A percentile compares a stretch with the other conserved stretches of the same genome.
Evolutionary conservation across 108 stramenopile species (phyloP).

Genomic region (Discostella pseudostelligera): DNA sequence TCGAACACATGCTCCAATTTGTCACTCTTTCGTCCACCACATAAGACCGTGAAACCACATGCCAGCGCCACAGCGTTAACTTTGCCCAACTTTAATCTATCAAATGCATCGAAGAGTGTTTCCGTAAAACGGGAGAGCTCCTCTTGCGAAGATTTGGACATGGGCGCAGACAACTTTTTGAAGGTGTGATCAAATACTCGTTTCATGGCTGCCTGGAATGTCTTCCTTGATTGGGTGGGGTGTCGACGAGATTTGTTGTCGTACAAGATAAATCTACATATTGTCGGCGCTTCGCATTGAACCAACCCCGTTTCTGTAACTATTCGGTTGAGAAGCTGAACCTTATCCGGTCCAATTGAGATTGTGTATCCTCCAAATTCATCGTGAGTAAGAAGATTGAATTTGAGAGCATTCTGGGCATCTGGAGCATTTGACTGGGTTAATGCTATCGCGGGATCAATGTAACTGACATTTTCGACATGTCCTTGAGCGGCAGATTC

Average conservation of each 20-base stretch:
- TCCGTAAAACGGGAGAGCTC: conserved; percentile 61
- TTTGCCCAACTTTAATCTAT: conserved; percentile 57
- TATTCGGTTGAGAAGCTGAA: conserved; percentile 64
- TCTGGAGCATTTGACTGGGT: conserved; percentile 5
- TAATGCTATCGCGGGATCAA: conserved; percentile 18
- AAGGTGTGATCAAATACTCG: conserved; percentile 33
- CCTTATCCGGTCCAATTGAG: conserved; percentile 73
- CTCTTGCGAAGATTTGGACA: conserved; percentile 41
- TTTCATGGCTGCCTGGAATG: conserved; percentile 79
- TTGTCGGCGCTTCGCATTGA: conserved; percentile 57
- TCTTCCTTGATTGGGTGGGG: conserved; percentile 59
- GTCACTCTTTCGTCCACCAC: conserved; percentile 87
- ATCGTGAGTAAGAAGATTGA: conserved; percentile 67
- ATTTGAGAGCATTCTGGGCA: conserved; percentile 57
- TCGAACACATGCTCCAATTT: conserved; percentile 90
- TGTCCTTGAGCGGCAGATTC: conserved; percentile 22
- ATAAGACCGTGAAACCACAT: conserved; percentile 85
- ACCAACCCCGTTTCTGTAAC: conserved; percentile 77
- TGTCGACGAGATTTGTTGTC: conserved; percentile 50
- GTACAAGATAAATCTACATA: conserved; percentile 68
- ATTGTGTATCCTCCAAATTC: conserved; percentile 71
- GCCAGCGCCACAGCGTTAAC: conserved; percentile 74
- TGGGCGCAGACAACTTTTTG: neutral
- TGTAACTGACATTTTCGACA: conserved; percentile 16
- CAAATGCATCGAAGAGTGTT: conserved; percentile 79